Base-by-base conservation (phyloP, 805 yeast species). In the Jamesozyma jinghongensis region DNA sequence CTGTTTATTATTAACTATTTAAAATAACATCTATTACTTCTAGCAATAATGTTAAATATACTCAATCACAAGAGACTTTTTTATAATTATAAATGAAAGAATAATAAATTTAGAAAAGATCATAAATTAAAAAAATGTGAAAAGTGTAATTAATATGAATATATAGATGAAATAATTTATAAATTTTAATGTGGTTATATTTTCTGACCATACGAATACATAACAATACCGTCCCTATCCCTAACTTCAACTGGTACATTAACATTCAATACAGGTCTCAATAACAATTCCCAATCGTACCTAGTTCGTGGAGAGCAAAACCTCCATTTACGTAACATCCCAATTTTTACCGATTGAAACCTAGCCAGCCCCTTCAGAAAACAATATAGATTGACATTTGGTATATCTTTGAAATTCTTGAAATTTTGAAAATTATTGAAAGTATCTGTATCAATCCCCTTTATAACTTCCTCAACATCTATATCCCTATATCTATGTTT, bases 141-240 rank as follows among this genome's bases (percentile, higher is more conserved):
- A n/a, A n/a, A n/a, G n/a, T n/a, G n/a, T n/a, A n/a, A n/a, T n/a
- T n/a, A n/a, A n/a, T n/a, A n/a, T n/a, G n/a, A n/a, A n/a, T n/a
- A n/a, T n/a, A n/a, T n/a, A n/a, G n/a, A n/a, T n/a, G n/a, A n/a
- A n/a, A n/a, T n/a, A n/a, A n/a, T n/a, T n/a, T n/a, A n/a, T n/a
- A n/a, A n/a, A n/a, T n/a, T n/a, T n/a, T n/a, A n/a, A n/a, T n/a
- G n/a, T n/a, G n/a, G n/a, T n/a, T n/a, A n/a, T n/a, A n/a, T n/a
- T n/a, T n/a, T n/a, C n/a, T n/a, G n/a, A 34, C 63, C 58, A 40
- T 57, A 52, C 20, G 68, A 56, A 44, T 69, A 70, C 38, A 67
- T 66, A 45, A 73, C 65, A 48, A 70, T 53, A n/a, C 64, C 68
- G 50, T 61, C 66, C 34, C 47, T 59, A 40, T 62, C 69, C 35